Base-by-base conservation (phyloP, 345 rosid genomes). In the Carallia pectinifolia region DNA sequence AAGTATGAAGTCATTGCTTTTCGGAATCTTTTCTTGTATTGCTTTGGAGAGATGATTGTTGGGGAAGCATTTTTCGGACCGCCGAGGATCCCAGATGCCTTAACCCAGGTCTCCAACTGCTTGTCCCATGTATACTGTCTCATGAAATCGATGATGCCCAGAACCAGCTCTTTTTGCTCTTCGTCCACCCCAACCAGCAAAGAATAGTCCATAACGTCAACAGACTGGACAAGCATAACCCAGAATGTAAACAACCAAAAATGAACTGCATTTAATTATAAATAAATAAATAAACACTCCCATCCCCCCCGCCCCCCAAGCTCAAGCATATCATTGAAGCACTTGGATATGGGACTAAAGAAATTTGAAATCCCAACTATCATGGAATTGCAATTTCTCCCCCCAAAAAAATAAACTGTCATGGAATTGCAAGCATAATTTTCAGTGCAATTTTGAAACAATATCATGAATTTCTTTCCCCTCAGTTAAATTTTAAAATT, bases 81-180 rank as follows among this genome's bases (percentile, higher is more conserved):
- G 4, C 99, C 99, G 8, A 96, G 87, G 56, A 92, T 88, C 38
- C 97, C 97, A 1, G 94, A 77, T 16, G 96, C 90, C 81, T 96
- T 96, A 2, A 96, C 93, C 99, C 96, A 92, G 15, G 99, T 90
- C 88, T 96, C 99, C 74, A 96, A 80, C 52, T 96, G 98, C 83
- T 96, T 96, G 81, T 96, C 99, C 99, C 99, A 96, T 64, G 99
- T 96, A 79, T 96, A 96, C 67, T 96, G 97, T 84, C 99, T 87
- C 90, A 92, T 85, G 89, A 84, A 92, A 83, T 96, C 99, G 12
- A 96, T 96, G 72, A 96, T 96, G 50, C 99, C 99, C 60, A 96
- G 62, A 53, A 96, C 98, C 74, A 96, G 85, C 74, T 92, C 99
- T 59, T 92, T 89, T 37, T 85, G 81, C 79, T 90, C 98, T 12